Evolutionary conservation across 805 yeast species (phyloP), one percentile per base, ranked within the genome.

Genomic region (Starmerella floricola): DNA sequence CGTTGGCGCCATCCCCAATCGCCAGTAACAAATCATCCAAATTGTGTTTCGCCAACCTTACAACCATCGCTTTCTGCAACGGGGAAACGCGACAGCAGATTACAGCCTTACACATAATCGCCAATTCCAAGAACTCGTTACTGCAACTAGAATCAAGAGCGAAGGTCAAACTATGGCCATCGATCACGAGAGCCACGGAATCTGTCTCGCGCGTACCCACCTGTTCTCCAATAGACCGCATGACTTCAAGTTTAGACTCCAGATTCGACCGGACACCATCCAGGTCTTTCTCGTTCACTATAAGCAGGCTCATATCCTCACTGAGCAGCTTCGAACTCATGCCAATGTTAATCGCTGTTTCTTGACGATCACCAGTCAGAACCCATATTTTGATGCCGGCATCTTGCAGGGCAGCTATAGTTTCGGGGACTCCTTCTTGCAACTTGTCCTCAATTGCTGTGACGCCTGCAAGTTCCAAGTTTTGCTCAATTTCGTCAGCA

Each of bases 331-430:
- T 85, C 67, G 98, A 93, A 55, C 95, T 84, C 96, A 91, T 86
- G 47, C 98, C 99, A 57, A 91, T 91, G 60, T 91, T 91, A 51
- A 91, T 82, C 0, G 99, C 99, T 12, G 99, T 91, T 61, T 91
- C 99, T 60, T 93, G 99, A 61, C 95, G 74, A 59, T 91, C 99
- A 54, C 99, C 99, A 2, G 99, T 91, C 38, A 91, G 67, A 19
- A 91, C 96, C 99, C 99, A 91, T 15, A 91, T 75, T 60, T 86
- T 88, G 50, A 93, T 87, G 13, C 97, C 97, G 0, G 99, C 99
- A 43, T 81, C 85, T 59, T 93, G 98, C 42, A 91, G 69, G 5
- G 94, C 82, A 51, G 84, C 91, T 47, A 91, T 93, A 1, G 98
- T 86, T 51, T 91, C 98, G 2, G 99, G 97, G 17, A 91, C 99